These are phyloP conservation scores for Globisporangium cystogenes DNA, from an alignment of 352 stramenopile species.

Conservation along the genomic window DNA sequence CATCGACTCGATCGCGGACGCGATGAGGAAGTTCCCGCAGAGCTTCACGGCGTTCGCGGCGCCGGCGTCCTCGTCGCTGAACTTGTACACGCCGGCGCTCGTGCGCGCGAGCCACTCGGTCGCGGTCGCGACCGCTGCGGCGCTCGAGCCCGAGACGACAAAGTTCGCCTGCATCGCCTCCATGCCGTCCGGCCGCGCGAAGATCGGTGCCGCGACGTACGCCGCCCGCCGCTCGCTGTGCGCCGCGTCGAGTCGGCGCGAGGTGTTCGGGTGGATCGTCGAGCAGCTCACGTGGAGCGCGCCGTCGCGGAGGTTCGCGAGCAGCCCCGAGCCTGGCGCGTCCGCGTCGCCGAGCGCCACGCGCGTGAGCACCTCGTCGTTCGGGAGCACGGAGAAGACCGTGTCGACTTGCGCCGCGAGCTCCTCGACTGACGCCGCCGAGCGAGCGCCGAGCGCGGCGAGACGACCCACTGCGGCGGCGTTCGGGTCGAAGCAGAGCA, in stretches of 20 bases:
- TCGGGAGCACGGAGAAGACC: constrained; percentile 63
- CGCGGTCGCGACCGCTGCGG: constrained; percentile 24
- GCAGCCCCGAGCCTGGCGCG: constrained; percentile 19
- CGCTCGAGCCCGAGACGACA: constrained; percentile 41
- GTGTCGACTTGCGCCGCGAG: constrained; percentile 28
- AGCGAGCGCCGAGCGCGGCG: constrained; percentile 23
- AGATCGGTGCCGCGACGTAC: constrained; percentile 64
- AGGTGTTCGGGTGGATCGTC: constrained; percentile 61
- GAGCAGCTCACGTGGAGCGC: constrained; percentile 66
- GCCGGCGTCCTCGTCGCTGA: constrained; percentile 48
- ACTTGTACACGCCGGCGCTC: constrained; percentile 34
- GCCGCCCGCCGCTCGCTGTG: constrained; percentile 23
- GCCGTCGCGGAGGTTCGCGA: constrained; percentile 25
- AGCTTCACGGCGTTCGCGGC: constrained; percentile 76
- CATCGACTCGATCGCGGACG: constrained; percentile 72
- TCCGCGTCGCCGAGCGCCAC: constrained; percentile 29
- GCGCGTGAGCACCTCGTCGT: constrained; percentile 45
- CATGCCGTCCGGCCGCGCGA: constrained; percentile 67
- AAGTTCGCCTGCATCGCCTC: constrained; percentile 64
- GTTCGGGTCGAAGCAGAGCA: constrained; percentile 64
- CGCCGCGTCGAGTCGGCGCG: constrained; percentile 28
- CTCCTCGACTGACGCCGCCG: constrained; percentile 31
- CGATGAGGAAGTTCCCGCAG: constrained; percentile 80
- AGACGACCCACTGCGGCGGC: constrained; percentile 21
- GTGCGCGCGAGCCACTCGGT: constrained; percentile 35